Conservation (phyloP, 352 stramenopile genomes). For the Globisporangium megalacanthum region DNA sequence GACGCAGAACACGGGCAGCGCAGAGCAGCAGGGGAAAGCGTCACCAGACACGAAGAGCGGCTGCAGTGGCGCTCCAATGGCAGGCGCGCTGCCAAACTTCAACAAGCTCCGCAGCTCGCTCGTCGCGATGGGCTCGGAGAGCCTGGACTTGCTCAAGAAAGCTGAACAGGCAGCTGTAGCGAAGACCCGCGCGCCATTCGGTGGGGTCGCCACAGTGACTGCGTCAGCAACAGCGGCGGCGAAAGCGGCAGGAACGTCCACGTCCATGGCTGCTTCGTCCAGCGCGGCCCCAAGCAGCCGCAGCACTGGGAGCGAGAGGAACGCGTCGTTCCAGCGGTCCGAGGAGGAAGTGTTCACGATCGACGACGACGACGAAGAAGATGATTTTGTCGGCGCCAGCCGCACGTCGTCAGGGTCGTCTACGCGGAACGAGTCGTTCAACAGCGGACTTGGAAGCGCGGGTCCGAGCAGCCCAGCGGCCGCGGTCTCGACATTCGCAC, state of each 20-base stretch:
- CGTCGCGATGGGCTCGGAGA: constrained; percentile 57
- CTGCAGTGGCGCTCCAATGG: constrained; percentile 2
- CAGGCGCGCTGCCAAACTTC: constrained; percentile 29
- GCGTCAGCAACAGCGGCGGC: constrained; percentile 5
- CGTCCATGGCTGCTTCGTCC: not conserved
- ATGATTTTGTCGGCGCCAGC: constrained; percentile 42
- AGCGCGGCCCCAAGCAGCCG: not conserved
- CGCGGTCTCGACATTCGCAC: constrained; percentile 9
- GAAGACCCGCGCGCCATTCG: constrained; percentile 38
- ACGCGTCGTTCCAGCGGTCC: constrained; percentile 41
- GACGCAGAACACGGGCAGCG: constrained; percentile 21
- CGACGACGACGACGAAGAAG: constrained; percentile 71
- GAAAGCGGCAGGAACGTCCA: not conserved
- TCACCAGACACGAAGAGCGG: constrained; percentile 1
- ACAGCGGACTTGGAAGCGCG: constrained; percentile 1
- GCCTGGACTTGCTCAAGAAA: constrained; percentile 74
- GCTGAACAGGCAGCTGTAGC: constrained; percentile 49
- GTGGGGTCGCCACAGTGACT: constrained; percentile 18
- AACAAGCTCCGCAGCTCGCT: constrained; percentile 60
- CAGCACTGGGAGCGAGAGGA: constrained; percentile 10
- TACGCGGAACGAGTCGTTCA: constrained; percentile 45
- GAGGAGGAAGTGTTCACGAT: constrained; percentile 84
- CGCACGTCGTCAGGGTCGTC: constrained; percentile 39
- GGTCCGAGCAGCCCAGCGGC: constrained; percentile 8
- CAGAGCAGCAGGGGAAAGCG: constrained; percentile 19